These are phyloP conservation scores for Pseudotulostoma volvatum DNA, from an alignment of 495 filamentous ascomycete species.

Conservation along the genomic window DNA sequence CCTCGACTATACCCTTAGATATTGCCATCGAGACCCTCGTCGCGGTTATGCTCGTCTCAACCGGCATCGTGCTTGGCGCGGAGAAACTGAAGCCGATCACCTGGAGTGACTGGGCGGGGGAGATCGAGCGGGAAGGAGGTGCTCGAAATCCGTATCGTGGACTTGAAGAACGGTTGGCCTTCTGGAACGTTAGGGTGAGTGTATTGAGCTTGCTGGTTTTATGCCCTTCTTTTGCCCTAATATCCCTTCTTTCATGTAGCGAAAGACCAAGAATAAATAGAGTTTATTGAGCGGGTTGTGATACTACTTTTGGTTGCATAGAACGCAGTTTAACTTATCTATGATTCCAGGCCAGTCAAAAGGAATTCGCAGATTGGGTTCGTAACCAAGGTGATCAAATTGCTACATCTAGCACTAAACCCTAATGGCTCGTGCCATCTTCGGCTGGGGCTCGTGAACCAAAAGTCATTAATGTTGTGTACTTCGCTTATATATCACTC, in stretches of 20 bases:
- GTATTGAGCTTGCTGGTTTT: too few species aligned
- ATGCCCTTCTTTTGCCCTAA: too few species aligned
- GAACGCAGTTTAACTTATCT: too few species aligned
- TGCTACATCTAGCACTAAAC: too few species aligned
- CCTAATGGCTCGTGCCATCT: too few species aligned
- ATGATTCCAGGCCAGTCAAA: conserved; percentile 49
- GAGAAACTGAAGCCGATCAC: conserved; percentile 58
- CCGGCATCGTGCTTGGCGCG: conserved; percentile 53
- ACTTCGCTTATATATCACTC: too few species aligned
- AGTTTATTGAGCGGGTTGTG: too few species aligned
- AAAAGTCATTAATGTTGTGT: too few species aligned
- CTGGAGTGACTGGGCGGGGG: conserved; percentile 71
- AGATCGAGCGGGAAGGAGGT: conserved; percentile 54
- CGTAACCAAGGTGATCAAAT: conserved; percentile 22
- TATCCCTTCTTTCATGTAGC: too few species aligned
- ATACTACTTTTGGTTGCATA: too few species aligned
- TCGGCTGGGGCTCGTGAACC: too few species aligned
- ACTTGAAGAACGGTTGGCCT: conserved; percentile 46
- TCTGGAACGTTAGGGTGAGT: conserved; percentile 53
- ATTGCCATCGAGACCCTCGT: conserved; percentile 48
- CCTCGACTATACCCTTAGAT: conserved; percentile 44
- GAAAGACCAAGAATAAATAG: too few species aligned
- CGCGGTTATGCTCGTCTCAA: conserved; percentile 46
- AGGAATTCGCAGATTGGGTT: conserved; percentile 63
- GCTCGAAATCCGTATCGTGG: conserved; percentile 32